Evolutionary conservation across 768 basidiomycete species (phyloP).

Genomic region (Russula ochroleuca): DNA sequence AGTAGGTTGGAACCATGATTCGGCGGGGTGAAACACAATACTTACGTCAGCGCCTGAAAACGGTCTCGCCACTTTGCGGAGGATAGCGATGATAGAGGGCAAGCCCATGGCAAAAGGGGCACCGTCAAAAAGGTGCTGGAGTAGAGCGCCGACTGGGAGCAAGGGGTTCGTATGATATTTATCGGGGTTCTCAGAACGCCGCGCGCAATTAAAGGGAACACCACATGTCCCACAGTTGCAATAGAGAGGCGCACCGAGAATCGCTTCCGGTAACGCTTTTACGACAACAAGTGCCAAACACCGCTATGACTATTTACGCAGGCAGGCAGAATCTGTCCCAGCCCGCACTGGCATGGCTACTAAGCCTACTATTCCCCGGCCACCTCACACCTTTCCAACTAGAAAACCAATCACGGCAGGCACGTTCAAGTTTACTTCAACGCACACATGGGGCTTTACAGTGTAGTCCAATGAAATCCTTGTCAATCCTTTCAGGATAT

Average conservation of each 20-base stretch:
- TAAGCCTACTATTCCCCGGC: too few species aligned
- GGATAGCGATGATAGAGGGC: neutral
- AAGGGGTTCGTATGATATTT: neutral
- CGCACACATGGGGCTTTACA: neutral
- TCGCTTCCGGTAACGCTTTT: neutral
- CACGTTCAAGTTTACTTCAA: too few species aligned
- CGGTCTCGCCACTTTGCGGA: too few species aligned
- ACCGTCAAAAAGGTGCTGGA: neutral
- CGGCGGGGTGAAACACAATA: neutral
- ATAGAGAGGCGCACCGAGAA: neutral
- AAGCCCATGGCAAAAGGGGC: neutral
- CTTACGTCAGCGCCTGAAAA: neutral
- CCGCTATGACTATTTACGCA: too few species aligned
- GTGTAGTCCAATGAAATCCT: neutral
- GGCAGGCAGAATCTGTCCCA: too few species aligned
- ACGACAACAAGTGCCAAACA: too few species aligned
- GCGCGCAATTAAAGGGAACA: neutral
- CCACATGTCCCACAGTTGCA: neutral
- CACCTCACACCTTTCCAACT: too few species aligned
- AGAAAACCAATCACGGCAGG: neutral
- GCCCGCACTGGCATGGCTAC: too few species aligned
- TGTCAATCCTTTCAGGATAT: neutral
- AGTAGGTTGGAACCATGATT: neutral
- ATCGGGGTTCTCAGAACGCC: neutral
- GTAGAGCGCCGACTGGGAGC: neutral